Evolutionary conservation across 2,329 filamentous ascomycete species (phyloP).

Genomic region (Davidsoniella neocaledoniae): DNA sequence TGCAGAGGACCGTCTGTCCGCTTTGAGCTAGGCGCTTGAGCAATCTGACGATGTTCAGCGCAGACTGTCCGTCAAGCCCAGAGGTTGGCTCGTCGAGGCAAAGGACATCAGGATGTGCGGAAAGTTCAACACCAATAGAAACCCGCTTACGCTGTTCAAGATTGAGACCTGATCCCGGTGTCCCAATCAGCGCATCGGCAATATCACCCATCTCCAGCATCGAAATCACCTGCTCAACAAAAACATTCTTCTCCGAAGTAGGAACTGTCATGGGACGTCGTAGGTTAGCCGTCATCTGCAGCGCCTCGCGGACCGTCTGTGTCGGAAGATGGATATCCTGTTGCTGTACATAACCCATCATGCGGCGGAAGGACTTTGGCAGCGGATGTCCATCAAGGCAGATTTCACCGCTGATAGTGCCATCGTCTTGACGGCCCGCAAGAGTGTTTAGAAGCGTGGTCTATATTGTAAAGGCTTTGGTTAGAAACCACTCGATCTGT

Average conservation of each 20-base stretch:
- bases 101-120: slow-evolving; percentile 41
- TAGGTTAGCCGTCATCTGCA: slow-evolving; percentile 54
- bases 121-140: slow-evolving; percentile 44
- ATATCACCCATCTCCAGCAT: slow-evolving; percentile 33
- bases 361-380: slow-evolving; percentile 60
- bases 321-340: slow-evolving; percentile 62
- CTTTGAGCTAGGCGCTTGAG: slow-evolving; percentile 47
- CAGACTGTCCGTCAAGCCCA: slow-evolving; percentile 51
- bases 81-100: slow-evolving; percentile 49
- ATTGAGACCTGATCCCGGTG: slow-evolving; percentile 34
- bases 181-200: slow-evolving; percentile 30
- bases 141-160: slow-evolving; percentile 37
- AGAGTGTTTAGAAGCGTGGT: slow-evolving; percentile 73
- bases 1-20: slow-evolving; percentile 51
- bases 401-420: slow-evolving; percentile 58
- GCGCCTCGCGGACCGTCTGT: slow-evolving; percentile 58
- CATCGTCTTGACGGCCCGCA: slow-evolving; percentile 63
- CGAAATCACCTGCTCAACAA: slow-evolving; percentile 66
- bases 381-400: slow-evolving; percentile 57
- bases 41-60: slow-evolving; percentile 48
- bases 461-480: slow-evolving; percentile 20
- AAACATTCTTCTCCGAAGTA: slow-evolving; percentile 39
- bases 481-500: no score
- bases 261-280: slow-evolving; percentile 42
- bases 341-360: slow-evolving; percentile 67